Conservation (phyloP, 139 green algal genomes). For the Chlorella sp. region DNA sequence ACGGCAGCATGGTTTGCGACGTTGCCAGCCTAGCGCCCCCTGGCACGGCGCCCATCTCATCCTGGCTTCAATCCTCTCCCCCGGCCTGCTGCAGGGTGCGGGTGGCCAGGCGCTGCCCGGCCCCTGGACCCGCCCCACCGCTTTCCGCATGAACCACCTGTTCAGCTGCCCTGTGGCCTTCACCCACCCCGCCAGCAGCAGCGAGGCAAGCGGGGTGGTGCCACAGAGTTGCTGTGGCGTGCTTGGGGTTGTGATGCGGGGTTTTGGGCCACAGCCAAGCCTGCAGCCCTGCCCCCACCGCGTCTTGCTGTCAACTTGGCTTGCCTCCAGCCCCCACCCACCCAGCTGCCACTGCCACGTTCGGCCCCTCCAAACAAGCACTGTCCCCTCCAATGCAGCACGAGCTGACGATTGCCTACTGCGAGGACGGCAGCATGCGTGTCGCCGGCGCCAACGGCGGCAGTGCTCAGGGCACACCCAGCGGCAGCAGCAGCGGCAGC, state of each 20-base stretch:
- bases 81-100: neutral
- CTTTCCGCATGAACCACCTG: slow-evolving; percentile 20
- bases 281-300: neutral
- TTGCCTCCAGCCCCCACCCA: neutral
- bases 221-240: no score
- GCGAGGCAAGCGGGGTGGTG: neutral
- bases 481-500: neutral
- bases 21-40: no score
- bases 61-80: no score
- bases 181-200: neutral
- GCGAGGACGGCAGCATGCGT: neutral
- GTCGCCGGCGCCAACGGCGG: neutral
- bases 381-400: neutral
- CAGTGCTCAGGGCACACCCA: neutral
- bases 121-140: neutral
- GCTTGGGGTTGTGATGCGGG: no score
- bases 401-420: neutral
- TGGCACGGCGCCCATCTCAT: no score
- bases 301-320: neutral
- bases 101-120: neutral
- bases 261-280: no score
- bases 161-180: slow-evolving; percentile 24
- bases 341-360: no score
- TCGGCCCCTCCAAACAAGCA: no score
- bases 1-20: no score